These are phyloP conservation scores for Malania oleifera DNA, from an alignment of 164 flowering plant species.

Conservation along the genomic window DNA sequence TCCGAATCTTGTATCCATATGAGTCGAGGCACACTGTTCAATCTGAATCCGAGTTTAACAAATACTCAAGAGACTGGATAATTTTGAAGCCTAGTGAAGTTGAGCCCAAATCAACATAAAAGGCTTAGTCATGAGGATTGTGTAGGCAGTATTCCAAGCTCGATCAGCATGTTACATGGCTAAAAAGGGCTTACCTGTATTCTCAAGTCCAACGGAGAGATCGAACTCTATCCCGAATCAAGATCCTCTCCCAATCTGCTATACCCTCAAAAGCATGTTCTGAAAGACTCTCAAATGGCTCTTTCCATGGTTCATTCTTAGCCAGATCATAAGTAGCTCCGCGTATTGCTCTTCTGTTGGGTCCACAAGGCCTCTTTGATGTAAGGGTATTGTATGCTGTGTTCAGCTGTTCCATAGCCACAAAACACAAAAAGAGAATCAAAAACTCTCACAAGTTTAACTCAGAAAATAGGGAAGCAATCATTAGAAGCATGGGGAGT, in stretches of 20 bases:
- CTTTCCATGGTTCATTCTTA: constrained; percentile 81
- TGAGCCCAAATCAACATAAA: too few species aligned
- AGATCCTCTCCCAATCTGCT: constrained; percentile 84
- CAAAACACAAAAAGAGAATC: neutral
- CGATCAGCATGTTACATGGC: too few species aligned
- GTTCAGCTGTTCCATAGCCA: constrained; percentile 48
- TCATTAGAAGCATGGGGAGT: neutral
- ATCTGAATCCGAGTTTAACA: too few species aligned
- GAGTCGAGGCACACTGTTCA: too few species aligned
- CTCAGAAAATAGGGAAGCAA: neutral
- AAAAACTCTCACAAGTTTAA: constrained; percentile 1
- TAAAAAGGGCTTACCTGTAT: neutral
- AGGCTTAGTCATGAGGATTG: too few species aligned
- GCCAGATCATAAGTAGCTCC: constrained; percentile 91
- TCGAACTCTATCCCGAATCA: constrained; percentile 75
- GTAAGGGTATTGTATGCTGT: constrained; percentile 62
- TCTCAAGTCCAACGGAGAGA: constrained; percentile 63
- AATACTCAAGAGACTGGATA: too few species aligned
- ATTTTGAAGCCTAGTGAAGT: too few species aligned
- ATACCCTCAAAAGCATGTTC: constrained; percentile 71
- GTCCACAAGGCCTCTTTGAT: constrained; percentile 88
- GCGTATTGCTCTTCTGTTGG: constrained; percentile 73
- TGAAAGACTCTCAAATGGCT: constrained; percentile 80
- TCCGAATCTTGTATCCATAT: too few species aligned
- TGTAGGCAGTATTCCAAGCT: too few species aligned